A percentile compares a stretch with the other conserved stretches of the same genome.
Conservation (phyloP, 1,139 yeast species). For the Saccharomyces hybrid region DNA sequence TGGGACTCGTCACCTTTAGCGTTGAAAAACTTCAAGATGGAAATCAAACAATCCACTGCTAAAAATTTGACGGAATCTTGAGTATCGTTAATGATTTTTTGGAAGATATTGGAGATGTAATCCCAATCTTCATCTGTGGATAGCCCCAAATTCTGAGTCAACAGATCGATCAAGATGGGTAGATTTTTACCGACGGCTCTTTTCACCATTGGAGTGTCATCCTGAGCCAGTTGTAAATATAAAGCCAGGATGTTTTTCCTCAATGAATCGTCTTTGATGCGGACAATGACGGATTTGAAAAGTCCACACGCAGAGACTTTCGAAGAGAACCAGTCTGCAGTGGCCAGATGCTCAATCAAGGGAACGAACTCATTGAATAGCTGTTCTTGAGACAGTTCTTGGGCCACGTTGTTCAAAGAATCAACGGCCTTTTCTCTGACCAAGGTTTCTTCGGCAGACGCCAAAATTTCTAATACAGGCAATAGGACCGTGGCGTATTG, state of each 20-base stretch:
- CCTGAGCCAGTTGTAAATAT: constrained; percentile 66
- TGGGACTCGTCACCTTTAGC: constrained; percentile 49
- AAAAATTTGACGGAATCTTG: constrained; percentile 94
- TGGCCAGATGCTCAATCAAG: constrained; percentile 66
- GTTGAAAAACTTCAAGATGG: constrained; percentile 59
- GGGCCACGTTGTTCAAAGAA: constrained; percentile 66
- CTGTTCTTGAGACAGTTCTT: constrained; percentile 58
- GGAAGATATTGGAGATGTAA: constrained; percentile 72
- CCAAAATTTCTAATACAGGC: constrained; percentile 80
- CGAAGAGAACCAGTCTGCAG: constrained; percentile 91
- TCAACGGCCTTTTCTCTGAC: constrained; percentile 93
- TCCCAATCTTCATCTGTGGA: constrained; percentile 56
- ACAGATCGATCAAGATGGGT: constrained; percentile 59
- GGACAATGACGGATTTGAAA: constrained; percentile 60
- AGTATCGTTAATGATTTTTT: constrained; percentile 68
- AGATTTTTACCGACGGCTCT: constrained; percentile 85
- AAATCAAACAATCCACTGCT: constrained; percentile 76
- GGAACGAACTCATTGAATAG: constrained; percentile 62
- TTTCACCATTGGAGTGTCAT: constrained; percentile 97
- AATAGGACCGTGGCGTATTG: constrained; percentile 67
- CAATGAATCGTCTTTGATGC: constrained; percentile 44
- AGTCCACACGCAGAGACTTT: constrained; percentile 91
- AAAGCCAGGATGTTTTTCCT: constrained; percentile 57
- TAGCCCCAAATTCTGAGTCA: constrained; percentile 37
- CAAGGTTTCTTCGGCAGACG: constrained; percentile 95